Conservation (phyloP, 192 early-diverging fungal species). For the Anaeromyces robustus region DNA sequence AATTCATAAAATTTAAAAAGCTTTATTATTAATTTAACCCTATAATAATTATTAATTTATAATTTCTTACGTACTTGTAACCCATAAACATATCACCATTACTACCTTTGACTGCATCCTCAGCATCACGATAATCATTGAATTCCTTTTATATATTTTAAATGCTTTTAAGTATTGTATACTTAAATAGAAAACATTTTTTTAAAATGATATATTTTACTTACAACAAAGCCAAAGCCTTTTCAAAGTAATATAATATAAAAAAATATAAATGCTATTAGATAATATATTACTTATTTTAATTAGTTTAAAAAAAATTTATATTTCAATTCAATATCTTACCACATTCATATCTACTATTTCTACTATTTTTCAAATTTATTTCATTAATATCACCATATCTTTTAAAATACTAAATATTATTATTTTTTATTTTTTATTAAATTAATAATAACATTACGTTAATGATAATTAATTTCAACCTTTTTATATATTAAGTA, state of each 20-base stretch:
- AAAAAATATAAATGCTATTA: no score
- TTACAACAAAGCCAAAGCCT: background rate
- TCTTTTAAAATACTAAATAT: background rate
- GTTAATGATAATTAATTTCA: no score
- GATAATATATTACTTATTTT: no score
- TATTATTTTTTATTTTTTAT: no score
- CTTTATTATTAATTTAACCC: no score
- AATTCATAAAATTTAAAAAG: background rate
- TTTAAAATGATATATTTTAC: background rate
- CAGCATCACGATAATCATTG: conserved; percentile 67
- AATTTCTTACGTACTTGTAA: conserved; percentile 58
- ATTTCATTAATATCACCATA: background rate
- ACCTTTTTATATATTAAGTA: no score
- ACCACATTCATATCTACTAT: background rate
- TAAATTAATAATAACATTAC: no score
- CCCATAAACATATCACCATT: conserved; percentile 69
- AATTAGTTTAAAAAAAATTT: no score
- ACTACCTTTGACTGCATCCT: conserved; percentile 74
- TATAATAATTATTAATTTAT: no score
- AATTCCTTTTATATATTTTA: conserved; percentile 42
- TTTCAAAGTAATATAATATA: background rate
- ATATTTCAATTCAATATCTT: background rate
- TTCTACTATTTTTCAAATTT: background rate
- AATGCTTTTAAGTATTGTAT: no score
- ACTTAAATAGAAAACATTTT: no score